These are phyloP conservation scores for Vigna trinervia DNA, from an alignment of 306 rosid species.

Conservation along the genomic window DNA sequence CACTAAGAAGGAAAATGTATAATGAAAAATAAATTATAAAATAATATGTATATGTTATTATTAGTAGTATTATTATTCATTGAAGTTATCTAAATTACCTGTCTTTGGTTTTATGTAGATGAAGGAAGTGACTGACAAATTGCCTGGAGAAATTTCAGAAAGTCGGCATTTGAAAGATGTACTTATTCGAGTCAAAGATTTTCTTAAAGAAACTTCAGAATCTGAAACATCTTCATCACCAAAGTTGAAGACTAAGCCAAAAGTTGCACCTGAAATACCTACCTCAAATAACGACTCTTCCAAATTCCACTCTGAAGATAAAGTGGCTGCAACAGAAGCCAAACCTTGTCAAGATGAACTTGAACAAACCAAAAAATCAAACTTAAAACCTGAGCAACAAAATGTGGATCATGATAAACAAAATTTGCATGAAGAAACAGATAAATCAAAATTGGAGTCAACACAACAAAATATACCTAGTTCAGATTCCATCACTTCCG, in stretches of 20 bases:
- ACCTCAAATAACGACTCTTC: background rate
- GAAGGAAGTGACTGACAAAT: constrained; percentile 58
- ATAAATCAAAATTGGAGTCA: constrained; percentile 41
- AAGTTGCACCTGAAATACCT: background rate
- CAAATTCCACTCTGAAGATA: background rate
- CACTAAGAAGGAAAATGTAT: background rate
- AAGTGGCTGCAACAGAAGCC: background rate
- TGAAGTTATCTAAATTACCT: constrained; percentile 37
- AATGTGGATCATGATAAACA: background rate
- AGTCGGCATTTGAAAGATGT: constrained; percentile 50
- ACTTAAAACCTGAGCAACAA: constrained; percentile 46
- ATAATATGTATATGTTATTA: background rate
- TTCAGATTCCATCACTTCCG: constrained; percentile 31
- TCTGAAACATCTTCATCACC: constrained; percentile 39
- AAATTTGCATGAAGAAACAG: background rate
- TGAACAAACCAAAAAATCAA: constrained; percentile 14
- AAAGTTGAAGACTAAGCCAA: constrained; percentile 43
- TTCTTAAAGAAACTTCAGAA: constrained; percentile 50
- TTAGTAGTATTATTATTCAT: background rate
- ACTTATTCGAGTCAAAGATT: constrained; percentile 56
- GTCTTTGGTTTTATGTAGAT: constrained; percentile 53
- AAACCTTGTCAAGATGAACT: background rate
- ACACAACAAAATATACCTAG: constrained; percentile 41
- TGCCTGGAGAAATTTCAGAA: constrained; percentile 61
- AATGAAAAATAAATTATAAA: background rate